Evolutionary conservation across 306 rosid genomes (phyloP).

Genomic region (Vicia sativa): DNA sequence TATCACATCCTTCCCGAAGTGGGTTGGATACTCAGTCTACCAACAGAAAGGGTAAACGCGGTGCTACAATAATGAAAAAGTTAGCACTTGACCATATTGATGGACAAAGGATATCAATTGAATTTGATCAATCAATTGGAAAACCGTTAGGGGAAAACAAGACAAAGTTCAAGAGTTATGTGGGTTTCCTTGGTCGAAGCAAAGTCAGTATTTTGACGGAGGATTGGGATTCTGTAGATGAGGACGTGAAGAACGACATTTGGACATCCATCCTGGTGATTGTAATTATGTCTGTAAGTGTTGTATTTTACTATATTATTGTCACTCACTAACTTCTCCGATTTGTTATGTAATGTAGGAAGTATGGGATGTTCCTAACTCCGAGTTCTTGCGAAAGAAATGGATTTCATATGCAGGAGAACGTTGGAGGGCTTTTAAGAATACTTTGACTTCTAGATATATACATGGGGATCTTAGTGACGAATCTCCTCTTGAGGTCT

Average conservation of each 20-base stretch:
- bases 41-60: background rate
- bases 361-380: constrained; percentile 18
- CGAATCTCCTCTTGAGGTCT: background rate
- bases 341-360: background rate
- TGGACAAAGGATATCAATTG: constrained; percentile 5
- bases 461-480: background rate
- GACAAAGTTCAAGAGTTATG: background rate
- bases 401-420: background rate
- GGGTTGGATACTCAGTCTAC: background rate
- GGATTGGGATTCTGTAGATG: constrained; percentile 17
- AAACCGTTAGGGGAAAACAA: constrained; percentile 8
- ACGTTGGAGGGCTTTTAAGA: constrained; percentile 19
- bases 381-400: constrained; percentile 2
- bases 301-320: background rate
- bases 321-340: constrained; percentile 3
- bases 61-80: background rate
- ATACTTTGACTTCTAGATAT: background rate
- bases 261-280: constrained; percentile 2
- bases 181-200: constrained; percentile 3
- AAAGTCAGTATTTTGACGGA: constrained; percentile 8
- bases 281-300: background rate
- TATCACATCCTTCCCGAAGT: background rate
- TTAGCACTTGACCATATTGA: background rate
- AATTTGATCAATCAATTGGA: constrained; percentile 11
- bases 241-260: background rate